A percentile compares a stretch with the other conserved stretches of the same genome.
Conservation (phyloP, 805 yeast genomes). For the Priceomyces melissophilus region DNA sequence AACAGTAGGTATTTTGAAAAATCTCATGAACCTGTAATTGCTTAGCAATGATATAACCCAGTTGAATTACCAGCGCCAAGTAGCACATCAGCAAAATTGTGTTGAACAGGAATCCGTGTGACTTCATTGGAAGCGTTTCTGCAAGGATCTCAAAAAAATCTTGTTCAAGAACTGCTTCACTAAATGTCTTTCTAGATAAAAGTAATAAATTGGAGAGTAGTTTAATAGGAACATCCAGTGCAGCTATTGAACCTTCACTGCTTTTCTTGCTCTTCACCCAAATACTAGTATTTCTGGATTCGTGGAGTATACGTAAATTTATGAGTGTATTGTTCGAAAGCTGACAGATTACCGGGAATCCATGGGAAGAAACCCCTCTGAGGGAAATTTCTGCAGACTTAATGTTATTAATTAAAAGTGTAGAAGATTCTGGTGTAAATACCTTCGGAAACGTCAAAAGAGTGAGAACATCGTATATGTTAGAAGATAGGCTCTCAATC, state of each 20-base stretch:
- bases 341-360: slow-evolving; percentile 50
- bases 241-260: slow-evolving; percentile 19
- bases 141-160: slow-evolving; percentile 57
- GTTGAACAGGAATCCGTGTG: slow-evolving; percentile 43
- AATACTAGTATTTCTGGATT: slow-evolving; percentile 33
- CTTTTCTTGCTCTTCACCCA: slow-evolving; percentile 31
- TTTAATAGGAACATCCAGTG: slow-evolving; percentile 18
- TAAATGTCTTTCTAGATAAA: slow-evolving; percentile 30
- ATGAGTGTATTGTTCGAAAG: slow-evolving; percentile 60
- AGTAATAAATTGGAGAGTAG: slow-evolving; percentile 31
- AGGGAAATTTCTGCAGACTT: slow-evolving; percentile 63
- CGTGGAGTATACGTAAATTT: slow-evolving; percentile 49
- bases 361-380: slow-evolving; percentile 47
- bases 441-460: slow-evolving; percentile 37
- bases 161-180: slow-evolving; percentile 31
- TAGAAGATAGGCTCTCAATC: slow-evolving; percentile 13
- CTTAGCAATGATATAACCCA: slow-evolving; percentile 19
- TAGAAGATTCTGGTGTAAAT: slow-evolving; percentile 32
- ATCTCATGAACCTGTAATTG: slow-evolving; percentile 26
- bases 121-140: slow-evolving; percentile 46
- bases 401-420: slow-evolving; percentile 52
- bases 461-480: slow-evolving; percentile 34
- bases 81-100: slow-evolving; percentile 48
- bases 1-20: slow-evolving; percentile 20
- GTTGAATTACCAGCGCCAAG: slow-evolving; percentile 52